Base-by-base conservation (phyloP, 2,329 filamentous ascomycete species). In the Tolypocladium album region DNA sequence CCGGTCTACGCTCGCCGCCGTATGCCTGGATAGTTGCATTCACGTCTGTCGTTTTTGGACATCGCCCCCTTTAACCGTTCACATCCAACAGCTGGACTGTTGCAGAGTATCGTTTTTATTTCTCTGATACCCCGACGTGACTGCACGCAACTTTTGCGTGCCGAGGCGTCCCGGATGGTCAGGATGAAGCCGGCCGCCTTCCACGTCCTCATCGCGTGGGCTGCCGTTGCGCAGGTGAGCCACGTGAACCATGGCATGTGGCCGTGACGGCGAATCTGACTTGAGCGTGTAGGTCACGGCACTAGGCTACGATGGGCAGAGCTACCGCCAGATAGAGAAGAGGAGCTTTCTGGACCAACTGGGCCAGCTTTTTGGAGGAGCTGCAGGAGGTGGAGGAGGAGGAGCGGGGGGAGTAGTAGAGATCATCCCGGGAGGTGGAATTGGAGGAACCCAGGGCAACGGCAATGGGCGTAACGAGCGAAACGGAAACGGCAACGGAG, bases 131-230 rank as follows among this genome's bases (percentile, higher is more conserved):
- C 38, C 22, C 8, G 12, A 4, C 24, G 58, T 53, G 22, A 22
- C 42, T 50, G 56, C 11, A 27, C 31, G 39, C 27, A 40, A 5
- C 56, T 9, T 47, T 36, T 24, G 12, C 53, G 27, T 56, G 12
- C 27, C 15, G 20, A 45, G 27, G 39, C 42, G 24, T 55, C 27
- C 15, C 43, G 24, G 34, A 56, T 57, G 39, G 58, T 59, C 39
- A 64, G 36, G 40, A 68, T 67, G 66, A 66, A 60, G 58, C 59
- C 58, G 47, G 39, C 61, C 39, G 61, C 63, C 47, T 56, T 67
- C 56, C 59, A 64, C 47, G 47, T 63, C 50, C 60, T 67, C 39
- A 40, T 65, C 55, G 61, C 64, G 31, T 61, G 63, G 50, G 57
- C 60, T 36, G 56, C 62, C 59, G 57, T 61, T 31, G 57, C 57